These are phyloP conservation scores for Pseudopithomyces chartarum DNA, from an alignment of 2,329 filamentous ascomycete species.

Conservation along the genomic window DNA sequence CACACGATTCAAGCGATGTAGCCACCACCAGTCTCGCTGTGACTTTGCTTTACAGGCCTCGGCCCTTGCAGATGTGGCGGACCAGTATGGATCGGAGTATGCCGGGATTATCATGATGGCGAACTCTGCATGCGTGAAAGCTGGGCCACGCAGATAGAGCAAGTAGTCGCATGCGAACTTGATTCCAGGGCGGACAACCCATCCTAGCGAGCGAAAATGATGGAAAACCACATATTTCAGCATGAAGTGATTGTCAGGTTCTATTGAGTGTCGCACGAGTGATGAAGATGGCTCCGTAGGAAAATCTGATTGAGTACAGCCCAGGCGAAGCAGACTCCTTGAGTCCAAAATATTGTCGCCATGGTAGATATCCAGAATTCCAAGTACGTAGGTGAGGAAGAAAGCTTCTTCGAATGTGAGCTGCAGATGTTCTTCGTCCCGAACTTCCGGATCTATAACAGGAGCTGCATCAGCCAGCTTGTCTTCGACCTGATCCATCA, in stretches of 20 bases:
- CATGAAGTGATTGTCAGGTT: slow-evolving; percentile 82
- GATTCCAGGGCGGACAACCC: slow-evolving; percentile 89
- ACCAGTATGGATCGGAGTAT: slow-evolving; percentile 77
- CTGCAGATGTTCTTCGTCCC: slow-evolving; percentile 81
- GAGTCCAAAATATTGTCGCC: slow-evolving; percentile 53
- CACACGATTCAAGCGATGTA: slow-evolving; percentile 88
- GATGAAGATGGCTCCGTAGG: slow-evolving; percentile 37
- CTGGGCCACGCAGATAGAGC: slow-evolving; percentile 90
- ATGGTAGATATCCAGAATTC: slow-evolving; percentile 66
- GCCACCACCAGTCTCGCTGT: slow-evolving; percentile 72
- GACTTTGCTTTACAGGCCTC: slow-evolving; percentile 59
- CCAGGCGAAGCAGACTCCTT: slow-evolving; percentile 59
- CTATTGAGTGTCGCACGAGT: slow-evolving; percentile 48
- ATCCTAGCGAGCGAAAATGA: slow-evolving; percentile 92
- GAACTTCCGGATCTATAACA: slow-evolving; percentile 21
- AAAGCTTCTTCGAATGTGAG: slow-evolving; percentile 89
- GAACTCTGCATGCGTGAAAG: slow-evolving; percentile 95
- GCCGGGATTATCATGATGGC: slow-evolving; percentile 83
- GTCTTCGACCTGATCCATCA: slow-evolving; percentile 20
- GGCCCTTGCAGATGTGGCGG: slow-evolving; percentile 50
- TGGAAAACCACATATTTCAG: slow-evolving; percentile 90
- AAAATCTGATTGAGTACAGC: slow-evolving; percentile 72
- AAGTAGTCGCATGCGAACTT: slow-evolving; percentile 96
- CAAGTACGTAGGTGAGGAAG: slow-evolving; percentile 83
- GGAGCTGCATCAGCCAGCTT: slow-evolving; percentile 11